A percentile compares a stretch with the other conserved stretches of the same genome.
Evolutionary conservation across 192 early-diverging fungal species (phyloP).

Genomic region (Radiomyces spectabilis): DNA sequence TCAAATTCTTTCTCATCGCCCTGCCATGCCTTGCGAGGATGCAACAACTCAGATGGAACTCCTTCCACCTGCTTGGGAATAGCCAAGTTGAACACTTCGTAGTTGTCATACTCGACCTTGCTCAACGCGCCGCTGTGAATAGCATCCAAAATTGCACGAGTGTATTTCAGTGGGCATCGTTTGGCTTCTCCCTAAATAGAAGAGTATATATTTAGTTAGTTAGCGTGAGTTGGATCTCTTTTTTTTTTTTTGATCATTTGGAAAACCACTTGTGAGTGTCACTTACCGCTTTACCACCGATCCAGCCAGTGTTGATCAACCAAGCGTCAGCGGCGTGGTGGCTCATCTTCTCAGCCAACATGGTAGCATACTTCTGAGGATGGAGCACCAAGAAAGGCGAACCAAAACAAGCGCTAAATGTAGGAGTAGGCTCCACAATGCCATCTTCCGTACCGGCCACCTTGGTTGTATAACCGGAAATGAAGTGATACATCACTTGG

Average conservation of each 20-base stretch:
- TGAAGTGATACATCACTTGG: slow-evolving; percentile 97
- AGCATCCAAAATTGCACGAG: slow-evolving; percentile 94
- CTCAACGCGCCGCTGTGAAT: slow-evolving; percentile 90
- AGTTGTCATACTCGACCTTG: slow-evolving; percentile 77
- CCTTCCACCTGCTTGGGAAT: slow-evolving; percentile 73
- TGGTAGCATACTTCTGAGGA: slow-evolving; percentile 89
- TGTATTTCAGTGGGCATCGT: slow-evolving; percentile 94
- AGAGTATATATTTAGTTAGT: no score
- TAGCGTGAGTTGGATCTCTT: no score
- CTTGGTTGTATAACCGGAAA: slow-evolving; percentile 95
- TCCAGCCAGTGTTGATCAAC: slow-evolving; percentile 96
- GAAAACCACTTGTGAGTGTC: no score
- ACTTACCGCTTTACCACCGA: slow-evolving; percentile 83
- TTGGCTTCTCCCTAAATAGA: slow-evolving; percentile 73
- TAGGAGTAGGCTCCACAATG: slow-evolving; percentile 83
- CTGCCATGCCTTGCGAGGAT: slow-evolving; percentile 83
- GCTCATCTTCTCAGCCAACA: slow-evolving; percentile 93
- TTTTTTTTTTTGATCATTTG: no score
- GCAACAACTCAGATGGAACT: slow-evolving; percentile 79
- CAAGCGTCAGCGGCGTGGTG: slow-evolving; percentile 79
- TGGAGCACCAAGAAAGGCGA: slow-evolving; percentile 96
- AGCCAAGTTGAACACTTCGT: slow-evolving; percentile 78
- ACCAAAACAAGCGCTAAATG: slow-evolving; percentile 89
- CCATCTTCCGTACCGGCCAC: slow-evolving; percentile 97
- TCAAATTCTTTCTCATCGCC: slow-evolving; percentile 62